phyloP scores from a whole-genome alignment of 805 yeast genomes.

The Spathaspora gorwiae region DNA sequence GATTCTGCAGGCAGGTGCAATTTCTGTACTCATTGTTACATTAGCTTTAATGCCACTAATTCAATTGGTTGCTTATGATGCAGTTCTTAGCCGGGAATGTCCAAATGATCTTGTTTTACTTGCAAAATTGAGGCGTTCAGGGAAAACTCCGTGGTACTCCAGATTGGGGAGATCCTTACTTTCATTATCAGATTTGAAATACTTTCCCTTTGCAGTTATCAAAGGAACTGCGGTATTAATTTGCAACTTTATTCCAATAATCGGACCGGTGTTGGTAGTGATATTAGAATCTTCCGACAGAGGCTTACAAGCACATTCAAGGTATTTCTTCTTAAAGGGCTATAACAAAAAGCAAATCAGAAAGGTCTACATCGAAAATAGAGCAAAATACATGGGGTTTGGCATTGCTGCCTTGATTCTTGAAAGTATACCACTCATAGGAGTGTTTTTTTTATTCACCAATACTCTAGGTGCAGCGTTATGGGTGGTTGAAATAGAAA shows the following conservation, averaged over 20 bases:
- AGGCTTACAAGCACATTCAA: constrained; percentile 47
- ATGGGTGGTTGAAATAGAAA: constrained; percentile 49
- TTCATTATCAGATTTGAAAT: constrained; percentile 29
- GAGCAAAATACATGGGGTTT: constrained; percentile 44
- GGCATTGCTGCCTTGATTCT: constrained; percentile 49
- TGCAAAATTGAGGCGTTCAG: constrained; percentile 30
- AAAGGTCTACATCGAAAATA: constrained; percentile 29
- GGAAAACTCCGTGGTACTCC: constrained; percentile 25
- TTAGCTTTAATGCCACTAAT: constrained; percentile 44
- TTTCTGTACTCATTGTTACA: constrained; percentile 41
- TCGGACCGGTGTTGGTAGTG: constrained; percentile 55
- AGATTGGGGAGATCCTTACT: constrained; percentile 25
- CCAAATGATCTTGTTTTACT: constrained; percentile 40
- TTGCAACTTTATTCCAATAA: constrained; percentile 48
- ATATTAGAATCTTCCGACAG: constrained; percentile 50
- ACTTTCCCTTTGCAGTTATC: constrained; percentile 39
- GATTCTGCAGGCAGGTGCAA: constrained; percentile 38
- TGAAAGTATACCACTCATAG: constrained; percentile 52
- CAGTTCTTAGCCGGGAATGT: constrained; percentile 43
- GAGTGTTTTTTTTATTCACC: constrained; percentile 52
- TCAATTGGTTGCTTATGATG: constrained; percentile 44
- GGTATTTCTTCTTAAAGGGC: constrained; percentile 57
- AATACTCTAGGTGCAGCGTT: constrained; percentile 60
- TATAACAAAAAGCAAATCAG: constrained; percentile 39
- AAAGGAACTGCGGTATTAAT: constrained; percentile 31